Evolutionary conservation across 2,329 filamentous ascomycete genomes (phyloP).

Genomic region (Colletotrichum coccodes): DNA sequence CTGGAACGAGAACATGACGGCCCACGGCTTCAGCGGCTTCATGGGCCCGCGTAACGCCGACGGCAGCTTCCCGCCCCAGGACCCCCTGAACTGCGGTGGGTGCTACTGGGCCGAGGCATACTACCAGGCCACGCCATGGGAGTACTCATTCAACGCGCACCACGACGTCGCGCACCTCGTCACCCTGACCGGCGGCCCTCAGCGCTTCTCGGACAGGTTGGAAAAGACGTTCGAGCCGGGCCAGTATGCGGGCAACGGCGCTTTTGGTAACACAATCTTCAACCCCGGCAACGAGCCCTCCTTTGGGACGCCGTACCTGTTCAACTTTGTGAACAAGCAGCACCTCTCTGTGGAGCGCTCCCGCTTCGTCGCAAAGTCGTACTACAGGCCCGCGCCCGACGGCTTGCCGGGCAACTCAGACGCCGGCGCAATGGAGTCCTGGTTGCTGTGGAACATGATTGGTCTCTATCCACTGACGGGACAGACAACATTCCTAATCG

Average conservation of each 20-base stretch:
- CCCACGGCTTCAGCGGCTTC: constrained; percentile 72
- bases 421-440: constrained; percentile 78
- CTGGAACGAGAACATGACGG: constrained; percentile 69
- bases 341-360: constrained; percentile 68
- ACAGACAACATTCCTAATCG: constrained; percentile 74
- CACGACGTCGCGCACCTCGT: constrained; percentile 71
- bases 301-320: constrained; percentile 76
- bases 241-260: constrained; percentile 50
- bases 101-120: constrained; percentile 72
- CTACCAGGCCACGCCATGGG: constrained; percentile 71
- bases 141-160: constrained; percentile 75
- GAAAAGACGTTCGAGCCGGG: constrained; percentile 69
- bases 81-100: constrained; percentile 68
- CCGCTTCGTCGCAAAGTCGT: constrained; percentile 66
- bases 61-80: constrained; percentile 60
- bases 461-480: constrained; percentile 75
- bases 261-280: constrained; percentile 67
- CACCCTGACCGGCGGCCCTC: constrained; percentile 62
- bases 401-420: constrained; percentile 78
- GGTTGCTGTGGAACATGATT: constrained; percentile 75
- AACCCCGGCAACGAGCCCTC: constrained; percentile 75
- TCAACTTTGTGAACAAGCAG: constrained; percentile 73
- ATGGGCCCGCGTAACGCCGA: constrained; percentile 67
- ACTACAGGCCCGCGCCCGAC: constrained; percentile 63
- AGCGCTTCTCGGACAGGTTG: constrained; percentile 65